Percentiles rank a stretch among this genome's conserved stretches.
These are phyloP conservation scores for Kluyveromyces sp. DNA, from an alignment of 1,139 yeast species.

Conservation along the genomic window DNA sequence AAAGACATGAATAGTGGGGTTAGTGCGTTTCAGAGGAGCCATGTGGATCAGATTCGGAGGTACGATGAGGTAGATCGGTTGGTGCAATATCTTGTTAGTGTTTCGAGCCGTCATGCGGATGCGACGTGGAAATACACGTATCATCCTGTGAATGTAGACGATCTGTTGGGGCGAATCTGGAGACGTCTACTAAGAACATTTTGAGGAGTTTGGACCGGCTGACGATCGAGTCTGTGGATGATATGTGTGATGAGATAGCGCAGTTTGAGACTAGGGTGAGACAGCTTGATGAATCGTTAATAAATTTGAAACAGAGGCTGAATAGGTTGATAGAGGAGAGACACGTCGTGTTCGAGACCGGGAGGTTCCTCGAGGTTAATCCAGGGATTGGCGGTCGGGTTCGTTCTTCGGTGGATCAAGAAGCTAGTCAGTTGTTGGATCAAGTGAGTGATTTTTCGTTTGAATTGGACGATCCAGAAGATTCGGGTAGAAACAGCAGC, in stretches of 20 bases:
- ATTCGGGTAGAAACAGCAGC: constrained; percentile 9
- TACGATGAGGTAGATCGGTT: constrained; percentile 66
- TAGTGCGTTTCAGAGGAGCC: constrained; percentile 64
- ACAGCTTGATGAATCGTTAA: constrained; percentile 39
- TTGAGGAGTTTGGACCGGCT: constrained; percentile 19
- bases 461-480: constrained; percentile 15
- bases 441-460: constrained; percentile 23
- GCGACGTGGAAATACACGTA: constrained; percentile 33
- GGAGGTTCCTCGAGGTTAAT: constrained; percentile 33
- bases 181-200: constrained; percentile 15
- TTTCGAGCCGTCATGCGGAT: constrained; percentile 34
- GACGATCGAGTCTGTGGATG: constrained; percentile 38
- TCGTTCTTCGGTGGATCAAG: constrained; percentile 13
- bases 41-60: constrained; percentile 59
- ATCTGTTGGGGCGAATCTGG: constrained; percentile 13
- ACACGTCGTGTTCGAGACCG: constrained; percentile 40
- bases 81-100: constrained; percentile 41
- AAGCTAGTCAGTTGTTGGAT: constrained; percentile 13
- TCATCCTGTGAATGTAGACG: constrained; percentile 24
- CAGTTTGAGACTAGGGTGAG: constrained; percentile 38
- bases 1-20: constrained; percentile 62
- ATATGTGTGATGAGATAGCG: constrained; percentile 33
- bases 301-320: constrained; percentile 33
- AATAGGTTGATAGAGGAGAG: constrained; percentile 40
- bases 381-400: constrained; percentile 26